A percentile compares a stretch with the other conserved stretches of the same genome.
Conservation (phyloP, 805 yeast genomes). For the Priceomyces carsonii region DNA sequence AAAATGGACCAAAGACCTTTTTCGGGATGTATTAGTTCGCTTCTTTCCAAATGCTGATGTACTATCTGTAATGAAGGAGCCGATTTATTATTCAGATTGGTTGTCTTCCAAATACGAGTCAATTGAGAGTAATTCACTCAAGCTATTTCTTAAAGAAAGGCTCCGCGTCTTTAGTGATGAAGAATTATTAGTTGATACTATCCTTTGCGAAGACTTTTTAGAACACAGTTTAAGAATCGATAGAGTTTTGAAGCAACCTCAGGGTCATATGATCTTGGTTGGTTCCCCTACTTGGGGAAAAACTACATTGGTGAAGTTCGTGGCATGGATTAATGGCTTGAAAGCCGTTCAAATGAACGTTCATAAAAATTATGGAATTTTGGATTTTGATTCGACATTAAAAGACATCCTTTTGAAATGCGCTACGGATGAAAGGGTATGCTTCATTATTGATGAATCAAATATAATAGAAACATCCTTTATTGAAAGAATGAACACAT, state of each 20-base stretch:
- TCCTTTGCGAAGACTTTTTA: slow-evolving; percentile 67
- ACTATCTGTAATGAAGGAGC: slow-evolving; percentile 37
- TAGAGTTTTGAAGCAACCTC: slow-evolving; percentile 77
- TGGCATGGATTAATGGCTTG: slow-evolving; percentile 88
- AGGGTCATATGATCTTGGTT: slow-evolving; percentile 85
- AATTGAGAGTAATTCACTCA: slow-evolving; percentile 49
- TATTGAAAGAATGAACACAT: slow-evolving; percentile 86
- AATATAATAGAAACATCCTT: slow-evolving; percentile 74
- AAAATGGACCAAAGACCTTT: slow-evolving; percentile 46
- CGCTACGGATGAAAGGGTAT: slow-evolving; percentile 57
- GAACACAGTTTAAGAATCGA: slow-evolving; percentile 80
- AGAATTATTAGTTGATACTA: slow-evolving; percentile 59
- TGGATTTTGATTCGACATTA: slow-evolving; percentile 68
- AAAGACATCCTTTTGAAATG: slow-evolving; percentile 49
- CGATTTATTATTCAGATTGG: slow-evolving; percentile 77
- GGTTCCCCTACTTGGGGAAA: slow-evolving; percentile 87
- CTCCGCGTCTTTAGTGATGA: slow-evolving; percentile 77
- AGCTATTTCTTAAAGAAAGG: slow-evolving; percentile 60
- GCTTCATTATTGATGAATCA: slow-evolving; percentile 81
- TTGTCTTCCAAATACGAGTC: slow-evolving; percentile 60
- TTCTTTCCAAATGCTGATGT: slow-evolving; percentile 51
- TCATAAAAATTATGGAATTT: slow-evolving; percentile 50
- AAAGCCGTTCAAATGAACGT: slow-evolving; percentile 59
- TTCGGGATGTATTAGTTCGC: slow-evolving; percentile 25
- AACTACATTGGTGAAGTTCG: slow-evolving; percentile 73